These are phyloP conservation scores for Eimeria acervulina DNA, from an alignment of 169 alveolate genomes.

Conservation along the genomic window DNA sequence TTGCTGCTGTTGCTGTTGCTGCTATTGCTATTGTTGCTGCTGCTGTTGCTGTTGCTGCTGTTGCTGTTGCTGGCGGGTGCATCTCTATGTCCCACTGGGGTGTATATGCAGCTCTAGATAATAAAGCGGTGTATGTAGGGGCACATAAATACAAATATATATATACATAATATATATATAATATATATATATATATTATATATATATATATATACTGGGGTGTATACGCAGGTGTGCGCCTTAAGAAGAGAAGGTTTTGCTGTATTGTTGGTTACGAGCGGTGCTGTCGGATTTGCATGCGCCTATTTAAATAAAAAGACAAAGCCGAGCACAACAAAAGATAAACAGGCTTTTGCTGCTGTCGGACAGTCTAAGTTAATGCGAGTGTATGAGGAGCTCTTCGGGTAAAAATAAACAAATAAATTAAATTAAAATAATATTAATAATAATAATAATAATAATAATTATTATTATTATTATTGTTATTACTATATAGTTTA, in stretches of 20 bases:
- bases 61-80: background rate
- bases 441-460: background rate
- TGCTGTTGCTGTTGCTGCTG: background rate
- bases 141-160: too few species aligned
- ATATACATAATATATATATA: too few species aligned
- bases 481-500: too few species aligned
- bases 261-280: constrained; percentile 86
- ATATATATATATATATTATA: background rate
- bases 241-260: constrained; percentile 54
- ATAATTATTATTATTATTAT: background rate
- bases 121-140: too few species aligned
- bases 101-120: too few species aligned
- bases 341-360: constrained; percentile 88
- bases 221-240: constrained; percentile 43
- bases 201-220: background rate
- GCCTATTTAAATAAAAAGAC: constrained; percentile 78
- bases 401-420: constrained; percentile 81
- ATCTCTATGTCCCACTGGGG: too few species aligned
- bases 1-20: background rate
- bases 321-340: constrained; percentile 77
- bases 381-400: constrained; percentile 84
- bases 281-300: constrained; percentile 88
- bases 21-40: background rate
- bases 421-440: too few species aligned
- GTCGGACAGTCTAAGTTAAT: constrained; percentile 88